phyloP scores from a whole-genome alignment of 192 early-diverging fungal species.

The Geranomyces variabilis region DNA sequence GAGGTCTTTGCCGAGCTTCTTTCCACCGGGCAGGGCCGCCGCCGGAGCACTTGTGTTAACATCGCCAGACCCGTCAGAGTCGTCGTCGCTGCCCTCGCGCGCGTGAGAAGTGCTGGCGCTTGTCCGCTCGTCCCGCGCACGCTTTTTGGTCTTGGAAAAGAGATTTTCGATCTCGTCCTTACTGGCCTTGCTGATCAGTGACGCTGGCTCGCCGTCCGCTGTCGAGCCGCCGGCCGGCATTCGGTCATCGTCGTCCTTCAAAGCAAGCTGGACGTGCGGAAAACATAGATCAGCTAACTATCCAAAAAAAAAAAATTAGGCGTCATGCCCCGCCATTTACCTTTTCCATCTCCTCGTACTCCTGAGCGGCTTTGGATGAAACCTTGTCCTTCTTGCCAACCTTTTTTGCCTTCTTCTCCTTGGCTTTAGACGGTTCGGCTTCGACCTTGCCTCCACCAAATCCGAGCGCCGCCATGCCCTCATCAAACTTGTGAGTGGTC shows the following conservation, averaged over 20 bases:
- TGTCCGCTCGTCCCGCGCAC: slow-evolving; percentile 31
- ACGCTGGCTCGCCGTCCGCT: slow-evolving; percentile 11
- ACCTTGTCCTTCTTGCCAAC: slow-evolving; percentile 53
- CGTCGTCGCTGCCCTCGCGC: slow-evolving; percentile 2
- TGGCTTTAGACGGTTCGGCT: slow-evolving; percentile 40
- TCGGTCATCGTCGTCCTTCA: slow-evolving; percentile 13
- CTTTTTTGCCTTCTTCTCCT: slow-evolving; percentile 51
- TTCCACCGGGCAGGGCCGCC: background rate
- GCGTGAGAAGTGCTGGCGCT: background rate
- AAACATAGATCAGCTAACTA: background rate
- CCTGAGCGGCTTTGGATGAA: slow-evolving; percentile 32
- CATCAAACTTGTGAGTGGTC: slow-evolving; percentile 45
- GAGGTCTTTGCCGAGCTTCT: slow-evolving; percentile 48
- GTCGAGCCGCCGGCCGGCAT: slow-evolving; percentile 8
- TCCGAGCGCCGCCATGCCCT: slow-evolving; percentile 60
- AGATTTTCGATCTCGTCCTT: slow-evolving; percentile 32
- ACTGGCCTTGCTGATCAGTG: slow-evolving; percentile 19
- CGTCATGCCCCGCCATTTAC: background rate
- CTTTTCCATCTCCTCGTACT: slow-evolving; percentile 42
- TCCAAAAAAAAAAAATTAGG: background rate
- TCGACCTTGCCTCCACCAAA: slow-evolving; percentile 43
- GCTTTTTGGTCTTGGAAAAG: slow-evolving; percentile 51
- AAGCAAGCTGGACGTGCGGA: background rate
- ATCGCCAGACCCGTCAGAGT: slow-evolving; percentile 17
- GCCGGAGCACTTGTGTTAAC: background rate